Percentiles rank a stretch among this genome's conserved stretches.
Evolutionary conservation across 306 rosid species (phyloP).

Genomic region (Morella rubra): DNA sequence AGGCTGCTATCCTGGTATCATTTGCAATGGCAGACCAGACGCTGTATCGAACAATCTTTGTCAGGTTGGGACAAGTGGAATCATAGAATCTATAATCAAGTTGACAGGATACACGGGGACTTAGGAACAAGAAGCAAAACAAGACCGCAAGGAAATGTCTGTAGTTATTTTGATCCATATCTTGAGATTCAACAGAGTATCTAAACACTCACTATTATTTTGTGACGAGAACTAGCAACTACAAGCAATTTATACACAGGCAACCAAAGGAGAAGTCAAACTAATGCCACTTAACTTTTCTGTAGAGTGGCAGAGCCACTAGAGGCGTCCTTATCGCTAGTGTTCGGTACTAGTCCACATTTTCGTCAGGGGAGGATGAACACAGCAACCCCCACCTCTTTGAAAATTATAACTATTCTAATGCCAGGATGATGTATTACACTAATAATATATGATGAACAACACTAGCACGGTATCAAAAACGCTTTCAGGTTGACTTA

Average conservation of each 20-base stretch:
- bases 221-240: slow-evolving; percentile 23
- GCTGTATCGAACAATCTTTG: slow-evolving; percentile 47
- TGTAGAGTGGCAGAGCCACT: slow-evolving; percentile 62
- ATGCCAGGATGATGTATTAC: slow-evolving; percentile 42
- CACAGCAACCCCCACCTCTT: slow-evolving; percentile 19
- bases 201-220: slow-evolving; percentile 23
- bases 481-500: slow-evolving; percentile 26
- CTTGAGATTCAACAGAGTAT: background rate
- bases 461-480: background rate
- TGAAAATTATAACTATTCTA: slow-evolving; percentile 23
- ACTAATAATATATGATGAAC: background rate
- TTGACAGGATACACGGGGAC: slow-evolving; percentile 53
- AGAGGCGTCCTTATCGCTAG: slow-evolving; percentile 30
- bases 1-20: slow-evolving; percentile 84
- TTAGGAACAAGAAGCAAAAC: slow-evolving; percentile 48
- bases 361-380: slow-evolving; percentile 23
- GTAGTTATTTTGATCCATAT: slow-evolving; percentile 35
- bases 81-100: slow-evolving; percentile 72
- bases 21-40: slow-evolving; percentile 66
- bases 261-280: slow-evolving; percentile 1
- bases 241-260: slow-evolving; percentile 36
- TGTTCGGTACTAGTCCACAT: slow-evolving; percentile 50
- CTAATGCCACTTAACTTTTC: slow-evolving; percentile 8
- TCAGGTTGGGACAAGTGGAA: slow-evolving; percentile 60
- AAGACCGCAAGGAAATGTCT: slow-evolving; percentile 34